Base-by-base conservation (phyloP, 1,284 basidiomycete species). In the Porodaedalea pini region DNA sequence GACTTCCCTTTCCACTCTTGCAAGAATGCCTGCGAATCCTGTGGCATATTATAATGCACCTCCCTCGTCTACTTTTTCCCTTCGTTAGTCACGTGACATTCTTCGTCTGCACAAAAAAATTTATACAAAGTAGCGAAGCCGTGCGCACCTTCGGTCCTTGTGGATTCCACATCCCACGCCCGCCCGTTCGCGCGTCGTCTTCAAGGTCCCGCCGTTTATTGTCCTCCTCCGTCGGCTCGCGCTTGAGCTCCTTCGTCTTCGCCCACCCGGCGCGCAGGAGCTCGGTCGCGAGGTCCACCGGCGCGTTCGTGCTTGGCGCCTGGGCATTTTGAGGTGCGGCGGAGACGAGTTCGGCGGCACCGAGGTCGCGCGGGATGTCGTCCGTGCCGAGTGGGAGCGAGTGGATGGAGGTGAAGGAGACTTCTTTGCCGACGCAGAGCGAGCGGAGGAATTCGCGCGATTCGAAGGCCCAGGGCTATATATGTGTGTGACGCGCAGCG, bases 381-480 rank as follows among this genome's bases (percentile, higher is more conserved):
- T 70, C 68, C 44, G 88, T 84, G 63, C 82, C 83, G 41, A 84
- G 69, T 15, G 86, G 78, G 37, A 94, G 75, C 37, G 86, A 85
- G 71, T 92, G 89, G 25, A 82, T 81, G 8, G 90, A 84, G 11
- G 81, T 78, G 72, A 94, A 94, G 1, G 83, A 78, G 66, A 94
- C 81, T 72, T 95, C 86, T 69, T 96, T 95, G 63, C 94, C 95
- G 53, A 98, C 92, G 17, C 86, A 79, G 53, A 94, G 75, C 37
- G 84, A 76, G 50, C 95, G 88, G 37, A 98, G 79, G 72, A 88
- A 97, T 75, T 98, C 96, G 66, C 96, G 88, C 41, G 94, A 87
- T 68, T 95, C 90, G 69, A 90, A 98, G 3, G 94, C 92, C 82
- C 89, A 94, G 7, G 88, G 85, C 90, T 94, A 63, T 34, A 11